Percentiles rank a stretch among this genome's conserved stretches.
phyloP scores from a whole-genome alignment of 2,329 filamentous ascomycete genomes.

The Ophiostoma angusticollis region DNA sequence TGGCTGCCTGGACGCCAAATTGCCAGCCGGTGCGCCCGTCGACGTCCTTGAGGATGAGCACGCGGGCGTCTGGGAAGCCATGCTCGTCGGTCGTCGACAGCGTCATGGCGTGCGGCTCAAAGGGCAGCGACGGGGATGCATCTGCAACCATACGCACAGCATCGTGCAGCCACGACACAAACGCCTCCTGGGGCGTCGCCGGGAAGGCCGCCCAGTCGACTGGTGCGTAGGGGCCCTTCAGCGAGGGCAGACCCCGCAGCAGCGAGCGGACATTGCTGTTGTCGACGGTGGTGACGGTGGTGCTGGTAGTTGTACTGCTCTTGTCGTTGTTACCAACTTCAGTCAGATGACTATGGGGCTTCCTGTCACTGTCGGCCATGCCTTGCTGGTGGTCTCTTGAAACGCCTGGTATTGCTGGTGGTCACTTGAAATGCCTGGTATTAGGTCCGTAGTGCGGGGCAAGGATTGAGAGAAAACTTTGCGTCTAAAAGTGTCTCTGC shows the following conservation, averaged over 20 bases:
- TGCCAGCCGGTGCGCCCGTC: slow-evolving; percentile 13
- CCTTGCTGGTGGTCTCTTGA: too few species aligned
- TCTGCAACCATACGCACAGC: slow-evolving; percentile 2
- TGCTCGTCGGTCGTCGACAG: slow-evolving; percentile 9
- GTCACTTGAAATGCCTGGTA: too few species aligned
- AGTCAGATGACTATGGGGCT: too few species aligned
- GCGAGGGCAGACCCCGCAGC: slow-evolving; percentile 5
- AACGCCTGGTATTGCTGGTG: too few species aligned
- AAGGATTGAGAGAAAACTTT: too few species aligned
- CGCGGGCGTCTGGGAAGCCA: slow-evolving; percentile 9
- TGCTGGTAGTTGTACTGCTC: not conserved
- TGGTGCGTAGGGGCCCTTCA: slow-evolving; percentile 4
- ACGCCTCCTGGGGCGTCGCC: slow-evolving; percentile 9
- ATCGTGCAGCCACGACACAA: slow-evolving; percentile 8
- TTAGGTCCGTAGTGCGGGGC: too few species aligned
- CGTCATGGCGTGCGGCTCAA: slow-evolving; percentile 11
- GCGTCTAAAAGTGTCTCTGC: too few species aligned
- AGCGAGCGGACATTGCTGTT: not conserved
- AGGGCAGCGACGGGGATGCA: slow-evolving; percentile 1
- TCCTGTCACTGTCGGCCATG: too few species aligned
- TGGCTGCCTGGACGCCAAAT: slow-evolving; percentile 9
- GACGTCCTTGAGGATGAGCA: slow-evolving; percentile 12
- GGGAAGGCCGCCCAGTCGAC: slow-evolving; percentile 6
- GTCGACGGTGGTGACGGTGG: not conserved
- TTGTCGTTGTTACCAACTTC: not conserved